Evolutionary conservation across 139 green algal genomes (phyloP).

Genomic region (Micromonas pusilla): DNA sequence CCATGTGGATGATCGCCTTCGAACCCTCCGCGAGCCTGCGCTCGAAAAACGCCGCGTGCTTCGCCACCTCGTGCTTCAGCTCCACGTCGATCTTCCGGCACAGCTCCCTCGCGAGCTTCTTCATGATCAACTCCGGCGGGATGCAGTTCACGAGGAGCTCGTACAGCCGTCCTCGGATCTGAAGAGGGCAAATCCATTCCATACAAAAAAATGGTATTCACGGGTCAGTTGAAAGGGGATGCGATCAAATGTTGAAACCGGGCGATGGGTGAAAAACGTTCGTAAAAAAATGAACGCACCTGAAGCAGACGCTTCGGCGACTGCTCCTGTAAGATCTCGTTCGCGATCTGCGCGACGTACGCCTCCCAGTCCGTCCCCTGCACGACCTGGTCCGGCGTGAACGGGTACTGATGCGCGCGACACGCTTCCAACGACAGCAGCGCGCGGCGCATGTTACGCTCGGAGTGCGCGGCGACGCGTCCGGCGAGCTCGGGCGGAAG

Average conservation of each 20-base stretch:
- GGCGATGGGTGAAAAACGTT: too few species aligned
- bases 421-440: constrained; percentile 83
- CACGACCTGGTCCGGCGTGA: constrained; percentile 50
- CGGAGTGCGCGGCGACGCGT: constrained; percentile 44
- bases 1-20: constrained; percentile 95
- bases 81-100: constrained; percentile 82
- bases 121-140: constrained; percentile 75
- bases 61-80: constrained; percentile 63
- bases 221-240: too few species aligned
- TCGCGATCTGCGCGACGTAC: constrained; percentile 75
- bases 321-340: constrained; percentile 84
- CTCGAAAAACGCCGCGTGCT: constrained; percentile 57
- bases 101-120: constrained; percentile 68
- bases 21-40: constrained; percentile 74
- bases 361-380: constrained; percentile 84
- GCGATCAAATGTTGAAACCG: too few species aligned
- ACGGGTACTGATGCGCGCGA: constrained; percentile 53
- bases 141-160: constrained; percentile 96
- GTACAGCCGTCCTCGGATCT: constrained; percentile 84
- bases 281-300: constrained; percentile 11
- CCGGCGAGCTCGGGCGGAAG: constrained; percentile 57
- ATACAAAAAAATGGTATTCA: not conserved
- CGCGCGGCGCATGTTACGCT: constrained; percentile 80
- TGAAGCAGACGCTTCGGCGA: constrained; percentile 58
- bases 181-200: not conserved